Evolutionary conservation across 257 asterid species (phyloP).

Genomic region (Lavandula angustifolia): DNA sequence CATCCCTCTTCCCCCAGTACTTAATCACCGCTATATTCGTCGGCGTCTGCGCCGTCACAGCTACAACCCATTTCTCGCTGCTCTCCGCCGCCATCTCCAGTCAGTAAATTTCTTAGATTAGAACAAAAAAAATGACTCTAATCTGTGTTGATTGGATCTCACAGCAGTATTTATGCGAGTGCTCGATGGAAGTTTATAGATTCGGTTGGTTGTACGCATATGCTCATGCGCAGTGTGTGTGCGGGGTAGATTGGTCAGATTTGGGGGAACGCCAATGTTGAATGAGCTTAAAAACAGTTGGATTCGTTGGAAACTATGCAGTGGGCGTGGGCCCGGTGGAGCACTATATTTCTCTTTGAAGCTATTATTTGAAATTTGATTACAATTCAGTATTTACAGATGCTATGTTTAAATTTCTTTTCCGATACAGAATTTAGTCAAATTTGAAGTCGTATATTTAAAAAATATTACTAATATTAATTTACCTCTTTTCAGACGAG

Average conservation of each 20-base stretch:
- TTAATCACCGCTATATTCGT: constrained; percentile 94
- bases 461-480: too few species aligned
- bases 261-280: constrained; percentile 38
- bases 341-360: too few species aligned
- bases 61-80: constrained; percentile 63
- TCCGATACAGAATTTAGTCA: too few species aligned
- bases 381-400: too few species aligned
- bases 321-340: background rate
- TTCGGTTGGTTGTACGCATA: background rate
- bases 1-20: constrained; percentile 98
- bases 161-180: constrained; percentile 7
- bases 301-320: constrained; percentile 36
- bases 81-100: constrained; percentile 46
- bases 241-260: constrained; percentile 31
- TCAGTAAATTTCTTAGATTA: constrained; percentile 12
- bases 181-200: constrained; percentile 23
- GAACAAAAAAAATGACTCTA: too few species aligned
- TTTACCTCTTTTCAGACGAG: too few species aligned
- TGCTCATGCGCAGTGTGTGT: constrained; percentile 31
- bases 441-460: too few species aligned
- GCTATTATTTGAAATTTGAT: too few species aligned
- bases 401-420: too few species aligned
- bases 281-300: constrained; percentile 30
- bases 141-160: constrained; percentile 36
- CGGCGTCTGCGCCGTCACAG: constrained; percentile 90